Conservation (phyloP, 768 basidiomycete genomes). For the Lactifluus subvellereus region DNA sequence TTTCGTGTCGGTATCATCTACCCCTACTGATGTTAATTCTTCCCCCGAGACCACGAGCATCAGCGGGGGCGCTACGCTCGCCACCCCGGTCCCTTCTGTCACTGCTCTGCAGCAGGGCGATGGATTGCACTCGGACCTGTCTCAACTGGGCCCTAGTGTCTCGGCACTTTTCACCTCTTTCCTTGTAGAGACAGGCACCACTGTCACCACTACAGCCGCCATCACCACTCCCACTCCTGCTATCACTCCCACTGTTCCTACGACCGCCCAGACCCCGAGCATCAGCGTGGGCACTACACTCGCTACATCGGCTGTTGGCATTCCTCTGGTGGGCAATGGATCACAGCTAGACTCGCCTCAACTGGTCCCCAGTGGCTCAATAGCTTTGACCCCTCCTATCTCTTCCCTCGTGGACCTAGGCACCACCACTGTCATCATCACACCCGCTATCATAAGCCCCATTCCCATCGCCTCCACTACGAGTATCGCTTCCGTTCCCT, state of each 20-base stretch:
- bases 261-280: no score
- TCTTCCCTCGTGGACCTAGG: no score
- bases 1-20: neutral
- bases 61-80: neutral
- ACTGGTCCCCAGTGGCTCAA: no score
- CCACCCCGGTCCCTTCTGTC: neutral
- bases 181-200: neutral
- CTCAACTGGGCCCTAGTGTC: neutral
- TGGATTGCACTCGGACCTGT: neutral
- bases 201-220: neutral
- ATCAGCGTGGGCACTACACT: no score
- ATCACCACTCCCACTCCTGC: neutral
- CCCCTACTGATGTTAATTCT: neutral
- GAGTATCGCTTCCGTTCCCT: neutral
- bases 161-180: neutral
- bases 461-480: neutral
- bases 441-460: neutral
- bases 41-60: neutral
- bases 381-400: no score
- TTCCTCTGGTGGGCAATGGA: no score
- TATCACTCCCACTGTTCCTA: neutral
- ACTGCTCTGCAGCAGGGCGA: neutral
- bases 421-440: neutral
- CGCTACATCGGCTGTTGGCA: no score
- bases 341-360: no score